Evolutionary conservation across 768 basidiomycete species (phyloP).

Genomic region (Hirschioporus abietinus): DNA sequence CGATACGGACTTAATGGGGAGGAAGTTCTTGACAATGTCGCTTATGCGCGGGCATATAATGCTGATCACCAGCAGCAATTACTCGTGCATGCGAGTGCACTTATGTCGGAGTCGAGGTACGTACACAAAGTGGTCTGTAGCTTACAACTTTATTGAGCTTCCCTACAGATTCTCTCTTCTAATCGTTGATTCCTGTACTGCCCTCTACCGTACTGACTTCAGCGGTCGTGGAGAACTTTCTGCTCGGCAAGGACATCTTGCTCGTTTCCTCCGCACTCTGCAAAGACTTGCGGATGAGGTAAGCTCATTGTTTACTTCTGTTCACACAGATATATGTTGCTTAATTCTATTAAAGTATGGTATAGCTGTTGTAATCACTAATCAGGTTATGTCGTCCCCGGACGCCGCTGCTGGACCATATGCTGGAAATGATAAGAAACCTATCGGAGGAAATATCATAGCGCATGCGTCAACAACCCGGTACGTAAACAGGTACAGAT

Average conservation of each 20-base stretch:
- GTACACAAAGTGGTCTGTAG: conserved; percentile 1
- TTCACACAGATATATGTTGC: conserved; percentile 7
- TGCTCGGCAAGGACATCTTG: conserved; percentile 91
- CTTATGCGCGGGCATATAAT: conserved; percentile 97
- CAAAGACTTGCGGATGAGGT: conserved; percentile 97
- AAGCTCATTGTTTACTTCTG: conserved; percentile 17
- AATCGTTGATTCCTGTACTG: conserved; percentile 95
- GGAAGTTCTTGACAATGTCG: conserved; percentile 96
- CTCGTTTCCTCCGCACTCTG: conserved; percentile 89
- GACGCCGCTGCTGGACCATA: conserved; percentile 90
- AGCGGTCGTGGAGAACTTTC: conserved; percentile 93
- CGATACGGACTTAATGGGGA: conserved; percentile 96
- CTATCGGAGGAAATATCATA: conserved; percentile 98
- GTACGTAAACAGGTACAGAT: conserved; percentile 32
- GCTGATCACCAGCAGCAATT: conserved; percentile 94
- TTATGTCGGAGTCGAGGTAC: conserved; percentile 98
- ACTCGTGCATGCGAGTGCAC: conserved; percentile 88
- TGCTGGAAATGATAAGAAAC: conserved; percentile 91
- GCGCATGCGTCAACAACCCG: conserved; percentile 98
- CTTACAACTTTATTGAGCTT: conserved; percentile 10
- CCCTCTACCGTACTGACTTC: conserved; percentile 93
- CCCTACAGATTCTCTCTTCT: conserved; percentile 82
- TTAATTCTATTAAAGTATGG: conserved; percentile 62
- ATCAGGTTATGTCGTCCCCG: conserved; percentile 99
- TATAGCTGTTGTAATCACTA: conserved; percentile 94